Percentiles rank a stretch among this genome's conserved stretches.
Conservation (phyloP, 1,284 basidiomycete genomes). For the Moesziomyces parantarcticus region DNA sequence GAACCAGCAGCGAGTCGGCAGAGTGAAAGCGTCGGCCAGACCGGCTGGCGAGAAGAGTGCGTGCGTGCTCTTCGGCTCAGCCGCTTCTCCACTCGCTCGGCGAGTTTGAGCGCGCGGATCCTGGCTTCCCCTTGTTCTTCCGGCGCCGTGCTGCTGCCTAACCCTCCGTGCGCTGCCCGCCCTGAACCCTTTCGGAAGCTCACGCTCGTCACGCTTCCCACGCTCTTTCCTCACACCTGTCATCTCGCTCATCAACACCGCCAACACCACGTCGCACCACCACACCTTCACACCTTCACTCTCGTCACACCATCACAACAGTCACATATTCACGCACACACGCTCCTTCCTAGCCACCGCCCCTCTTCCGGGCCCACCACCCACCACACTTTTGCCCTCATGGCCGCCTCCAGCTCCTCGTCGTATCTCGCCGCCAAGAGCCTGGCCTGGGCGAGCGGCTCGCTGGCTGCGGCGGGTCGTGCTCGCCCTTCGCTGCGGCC, state of each 20-base stretch:
- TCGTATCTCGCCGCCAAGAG: conserved; percentile 36
- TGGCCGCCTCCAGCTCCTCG: conserved; percentile 29
- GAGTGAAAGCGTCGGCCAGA: too few relatives aligned
- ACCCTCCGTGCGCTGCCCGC: neutral
- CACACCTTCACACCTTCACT: neutral
- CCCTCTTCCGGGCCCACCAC: neutral
- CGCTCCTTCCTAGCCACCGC: neutral
- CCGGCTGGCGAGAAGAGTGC: too few relatives aligned
- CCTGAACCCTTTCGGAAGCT: conserved; percentile 17
- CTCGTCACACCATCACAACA: neutral
- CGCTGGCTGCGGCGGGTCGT: conserved; percentile 34
- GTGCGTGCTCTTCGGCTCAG: too few relatives aligned
- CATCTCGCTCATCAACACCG: neutral
- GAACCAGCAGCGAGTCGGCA: too few relatives aligned
- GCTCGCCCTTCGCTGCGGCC: conserved; percentile 28
- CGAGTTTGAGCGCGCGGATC: conserved; percentile 3
- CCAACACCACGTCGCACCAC: too few relatives aligned
- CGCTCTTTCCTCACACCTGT: conserved; percentile 1
- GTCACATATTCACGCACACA: neutral
- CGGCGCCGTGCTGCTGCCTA: conserved; percentile 14
- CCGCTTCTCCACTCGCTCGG: conserved; percentile 6
- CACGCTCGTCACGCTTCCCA: neutral
- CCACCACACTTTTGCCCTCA: neutral
- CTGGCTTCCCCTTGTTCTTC: conserved; percentile 24
- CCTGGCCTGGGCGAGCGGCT: conserved; percentile 45